Percentiles rank a stretch among this genome's conserved stretches.
Conservation (phyloP, 192 early-diverging fungal species). For the Jimgerdemannia flammicorona region DNA sequence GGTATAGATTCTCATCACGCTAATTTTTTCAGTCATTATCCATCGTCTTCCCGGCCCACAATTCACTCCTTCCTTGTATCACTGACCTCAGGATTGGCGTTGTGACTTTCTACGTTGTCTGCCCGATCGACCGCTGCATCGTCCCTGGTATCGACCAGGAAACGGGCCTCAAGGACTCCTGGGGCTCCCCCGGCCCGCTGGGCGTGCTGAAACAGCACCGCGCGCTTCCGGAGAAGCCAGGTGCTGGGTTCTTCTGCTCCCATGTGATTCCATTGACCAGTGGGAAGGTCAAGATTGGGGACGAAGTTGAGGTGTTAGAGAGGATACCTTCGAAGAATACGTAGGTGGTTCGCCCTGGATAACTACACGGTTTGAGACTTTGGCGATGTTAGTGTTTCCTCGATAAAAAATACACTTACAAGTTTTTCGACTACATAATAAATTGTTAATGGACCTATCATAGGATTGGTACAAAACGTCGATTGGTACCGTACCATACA, state of each 20-base stretch:
- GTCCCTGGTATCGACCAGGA: conserved; percentile 34
- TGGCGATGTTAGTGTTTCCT: too few species aligned
- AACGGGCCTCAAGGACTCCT: conserved; percentile 22
- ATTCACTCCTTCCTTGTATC: neutral
- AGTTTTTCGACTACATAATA: too few species aligned
- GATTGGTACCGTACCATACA: too few species aligned
- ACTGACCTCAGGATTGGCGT: conserved; percentile 19
- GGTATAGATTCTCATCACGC: conserved; percentile 3
- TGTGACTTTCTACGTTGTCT: conserved; percentile 23
- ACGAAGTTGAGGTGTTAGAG: conserved; percentile 27
- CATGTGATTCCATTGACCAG: conserved; percentile 22
- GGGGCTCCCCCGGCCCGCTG: conserved; percentile 10
- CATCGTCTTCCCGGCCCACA: neutral
- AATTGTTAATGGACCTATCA: too few species aligned
- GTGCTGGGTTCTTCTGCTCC: conserved; percentile 20
- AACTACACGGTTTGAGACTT: too few species aligned
- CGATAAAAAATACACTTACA: too few species aligned
- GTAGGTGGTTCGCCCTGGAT: too few species aligned
- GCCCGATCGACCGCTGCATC: conserved; percentile 22
- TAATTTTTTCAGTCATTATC: neutral
- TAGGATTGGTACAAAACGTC: too few species aligned
- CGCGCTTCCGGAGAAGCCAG: conserved; percentile 14
- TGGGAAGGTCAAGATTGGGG: conserved; percentile 25
- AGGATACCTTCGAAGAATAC: conserved; percentile 19
- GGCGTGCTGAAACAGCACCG: conserved; percentile 10